Evolutionary conservation across 2,329 filamentous ascomycete genomes (phyloP).

Genomic region (Mycogone perniciosa): DNA sequence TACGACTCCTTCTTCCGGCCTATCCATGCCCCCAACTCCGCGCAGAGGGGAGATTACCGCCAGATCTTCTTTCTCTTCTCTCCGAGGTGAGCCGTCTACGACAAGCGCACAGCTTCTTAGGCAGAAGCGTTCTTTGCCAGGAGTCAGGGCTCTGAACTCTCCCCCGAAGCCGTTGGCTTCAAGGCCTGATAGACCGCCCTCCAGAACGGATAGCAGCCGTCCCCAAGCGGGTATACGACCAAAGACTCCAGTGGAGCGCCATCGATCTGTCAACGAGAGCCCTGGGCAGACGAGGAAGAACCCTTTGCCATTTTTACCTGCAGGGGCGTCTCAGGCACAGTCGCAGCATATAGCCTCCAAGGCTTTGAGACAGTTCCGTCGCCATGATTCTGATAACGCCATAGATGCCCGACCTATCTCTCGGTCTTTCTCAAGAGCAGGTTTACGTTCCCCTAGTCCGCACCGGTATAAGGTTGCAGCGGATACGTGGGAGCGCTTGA

Average conservation of each 20-base stretch:
- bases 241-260: slow-evolving; percentile 65
- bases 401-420: slow-evolving; percentile 53
- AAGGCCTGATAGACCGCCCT: slow-evolving; percentile 53
- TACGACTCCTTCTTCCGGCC: slow-evolving; percentile 41
- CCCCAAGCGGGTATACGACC: slow-evolving; percentile 50
- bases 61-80: slow-evolving; percentile 47
- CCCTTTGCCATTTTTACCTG: slow-evolving; percentile 70
- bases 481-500: slow-evolving; percentile 59
- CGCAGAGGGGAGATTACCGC: slow-evolving; percentile 53
- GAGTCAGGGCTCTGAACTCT: slow-evolving; percentile 46
- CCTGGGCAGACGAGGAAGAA: slow-evolving; percentile 51
- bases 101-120: slow-evolving; percentile 59
- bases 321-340: slow-evolving; percentile 64
- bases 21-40: slow-evolving; percentile 53
- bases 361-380: slow-evolving; percentile 62
- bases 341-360: slow-evolving; percentile 75
- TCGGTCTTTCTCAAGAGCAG: slow-evolving; percentile 51
- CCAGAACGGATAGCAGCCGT: slow-evolving; percentile 47
- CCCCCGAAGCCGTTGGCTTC: slow-evolving; percentile 42
- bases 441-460: slow-evolving; percentile 56
- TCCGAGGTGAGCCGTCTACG: slow-evolving; percentile 56
- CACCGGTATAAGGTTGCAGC: slow-evolving; percentile 41
- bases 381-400: slow-evolving; percentile 73
- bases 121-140: slow-evolving; percentile 59
- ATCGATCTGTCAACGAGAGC: slow-evolving; percentile 42